A percentile compares a stretch with the other conserved stretches of the same genome.
Conservation (phyloP, 805 yeast genomes). For the Barnettozyma sucrosica region DNA sequence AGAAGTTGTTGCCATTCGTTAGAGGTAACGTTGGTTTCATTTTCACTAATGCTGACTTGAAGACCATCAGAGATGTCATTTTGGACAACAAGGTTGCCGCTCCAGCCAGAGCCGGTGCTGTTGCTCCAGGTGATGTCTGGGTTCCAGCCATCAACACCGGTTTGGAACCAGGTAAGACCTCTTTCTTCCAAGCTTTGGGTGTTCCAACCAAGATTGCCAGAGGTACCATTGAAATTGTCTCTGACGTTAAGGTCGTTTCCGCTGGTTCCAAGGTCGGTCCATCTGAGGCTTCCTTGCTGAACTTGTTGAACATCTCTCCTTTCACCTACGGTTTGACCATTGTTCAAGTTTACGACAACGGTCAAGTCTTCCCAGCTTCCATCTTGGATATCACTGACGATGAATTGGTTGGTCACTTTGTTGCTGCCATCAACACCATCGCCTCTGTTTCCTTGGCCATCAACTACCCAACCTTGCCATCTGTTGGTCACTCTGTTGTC, state of each 20-base stretch:
- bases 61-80: constrained; percentile 83
- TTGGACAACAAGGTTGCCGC: constrained; percentile 96
- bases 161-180: constrained; percentile 99
- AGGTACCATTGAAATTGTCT: constrained; percentile 99
- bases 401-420: constrained; percentile 88
- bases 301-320: constrained; percentile 99
- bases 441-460: constrained; percentile 96
- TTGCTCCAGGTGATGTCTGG: constrained; percentile 97
- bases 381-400: constrained; percentile 98
- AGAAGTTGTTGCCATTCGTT: constrained; percentile 89
- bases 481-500: constrained; percentile 97
- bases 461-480: constrained; percentile 99
- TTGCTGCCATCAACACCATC: constrained; percentile 86
- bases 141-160: constrained; percentile 99
- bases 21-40: constrained; percentile 99
- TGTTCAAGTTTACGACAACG: constrained; percentile 96
- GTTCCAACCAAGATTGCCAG: constrained; percentile 99
- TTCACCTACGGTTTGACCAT: constrained; percentile 98
- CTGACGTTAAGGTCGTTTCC: constrained; percentile 92
- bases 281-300: constrained; percentile 96
- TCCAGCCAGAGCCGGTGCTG: constrained; percentile 99
- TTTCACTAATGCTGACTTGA: constrained; percentile 95
- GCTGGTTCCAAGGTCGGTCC: constrained; percentile 91
- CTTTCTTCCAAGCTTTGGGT: constrained; percentile 99
- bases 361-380: constrained; percentile 95